A percentile compares a stretch with the other conserved stretches of the same genome.
Evolutionary conservation across 495 filamentous ascomycete species (phyloP).

Genomic region (Tetracladium marchalianum): DNA sequence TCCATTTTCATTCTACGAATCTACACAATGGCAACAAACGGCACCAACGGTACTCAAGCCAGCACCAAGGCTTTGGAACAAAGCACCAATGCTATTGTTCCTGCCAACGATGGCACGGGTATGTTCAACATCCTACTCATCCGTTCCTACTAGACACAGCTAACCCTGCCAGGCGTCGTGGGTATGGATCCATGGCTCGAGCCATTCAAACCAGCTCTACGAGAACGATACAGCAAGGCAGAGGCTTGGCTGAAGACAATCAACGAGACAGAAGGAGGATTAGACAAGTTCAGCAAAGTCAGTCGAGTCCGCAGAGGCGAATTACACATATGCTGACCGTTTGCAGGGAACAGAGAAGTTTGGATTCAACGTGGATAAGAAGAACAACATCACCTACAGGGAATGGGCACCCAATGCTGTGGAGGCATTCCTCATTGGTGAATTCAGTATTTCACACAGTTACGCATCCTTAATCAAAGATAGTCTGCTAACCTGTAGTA

Average conservation of each 20-base stretch:
- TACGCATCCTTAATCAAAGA: conserved; percentile 4
- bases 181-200: conserved; percentile 83
- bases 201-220: conserved; percentile 71
- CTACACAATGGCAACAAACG: conserved; percentile 2
- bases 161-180: conserved; percentile 56
- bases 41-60: background rate
- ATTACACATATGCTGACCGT: conserved; percentile 4
- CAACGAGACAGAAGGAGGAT: conserved; percentile 71
- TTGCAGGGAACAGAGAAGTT: conserved; percentile 71
- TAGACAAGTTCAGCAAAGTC: conserved; percentile 88
- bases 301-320: conserved; percentile 13
- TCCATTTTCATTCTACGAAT: too few species aligned
- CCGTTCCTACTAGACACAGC: background rate
- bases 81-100: too few species aligned
- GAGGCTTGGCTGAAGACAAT: conserved; percentile 81
- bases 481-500: conserved; percentile 21
- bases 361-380: conserved; percentile 67
- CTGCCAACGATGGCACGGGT: conserved; percentile 41
- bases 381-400: conserved; percentile 80
- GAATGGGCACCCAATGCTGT: conserved; percentile 94
- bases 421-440: conserved; percentile 80
- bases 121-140: conserved; percentile 4
- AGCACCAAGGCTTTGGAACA: too few species aligned
- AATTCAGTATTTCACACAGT: conserved; percentile 61
- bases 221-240: conserved; percentile 68